Evolutionary conservation across 768 basidiomycete species (phyloP).

Genomic region (Goffeauzyma gilvescens): DNA sequence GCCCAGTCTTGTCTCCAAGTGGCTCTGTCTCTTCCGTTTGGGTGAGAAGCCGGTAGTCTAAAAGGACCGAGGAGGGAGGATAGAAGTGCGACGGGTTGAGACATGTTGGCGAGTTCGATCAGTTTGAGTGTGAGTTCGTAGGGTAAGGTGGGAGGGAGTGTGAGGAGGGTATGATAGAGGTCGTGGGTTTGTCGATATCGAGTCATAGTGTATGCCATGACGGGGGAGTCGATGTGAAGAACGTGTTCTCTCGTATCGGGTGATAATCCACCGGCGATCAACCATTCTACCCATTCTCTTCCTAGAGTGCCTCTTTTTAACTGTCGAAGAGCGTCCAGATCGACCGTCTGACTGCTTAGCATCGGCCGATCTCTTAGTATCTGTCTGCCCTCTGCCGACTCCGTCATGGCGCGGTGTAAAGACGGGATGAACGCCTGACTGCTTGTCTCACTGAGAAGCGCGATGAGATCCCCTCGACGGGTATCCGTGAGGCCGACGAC

Average conservation of each 20-base stretch:
- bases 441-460: conserved; percentile 81
- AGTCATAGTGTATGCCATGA: conserved; percentile 93
- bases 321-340: conserved; percentile 47
- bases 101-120: conserved; percentile 82
- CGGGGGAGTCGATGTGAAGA: conserved; percentile 81
- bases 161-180: conserved; percentile 81
- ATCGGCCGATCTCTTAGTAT: conserved; percentile 70
- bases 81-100: conserved; percentile 67
- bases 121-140: conserved; percentile 86
- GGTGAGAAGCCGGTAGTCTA: conserved; percentile 38
- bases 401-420: conserved; percentile 58
- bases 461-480: conserved; percentile 78
- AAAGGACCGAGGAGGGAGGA: conserved; percentile 63
- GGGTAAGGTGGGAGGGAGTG: conserved; percentile 70
- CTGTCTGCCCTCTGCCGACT: conserved; percentile 58
- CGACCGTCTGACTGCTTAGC: conserved; percentile 54
- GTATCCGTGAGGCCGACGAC: conserved; percentile 65
- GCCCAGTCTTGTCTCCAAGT: conserved; percentile 61
- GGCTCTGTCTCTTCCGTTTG: conserved; percentile 34
- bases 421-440: conserved; percentile 58
- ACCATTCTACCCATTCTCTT: conserved; percentile 69
- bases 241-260: conserved; percentile 89
- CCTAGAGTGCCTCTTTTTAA: conserved; percentile 71
- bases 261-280: conserved; percentile 66
- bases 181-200: conserved; percentile 96